Percentiles rank a stretch among this genome's conserved stretches.
phyloP scores from a whole-genome alignment of 2,329 filamentous ascomycete genomes.

The Orbilia javanica region DNA sequence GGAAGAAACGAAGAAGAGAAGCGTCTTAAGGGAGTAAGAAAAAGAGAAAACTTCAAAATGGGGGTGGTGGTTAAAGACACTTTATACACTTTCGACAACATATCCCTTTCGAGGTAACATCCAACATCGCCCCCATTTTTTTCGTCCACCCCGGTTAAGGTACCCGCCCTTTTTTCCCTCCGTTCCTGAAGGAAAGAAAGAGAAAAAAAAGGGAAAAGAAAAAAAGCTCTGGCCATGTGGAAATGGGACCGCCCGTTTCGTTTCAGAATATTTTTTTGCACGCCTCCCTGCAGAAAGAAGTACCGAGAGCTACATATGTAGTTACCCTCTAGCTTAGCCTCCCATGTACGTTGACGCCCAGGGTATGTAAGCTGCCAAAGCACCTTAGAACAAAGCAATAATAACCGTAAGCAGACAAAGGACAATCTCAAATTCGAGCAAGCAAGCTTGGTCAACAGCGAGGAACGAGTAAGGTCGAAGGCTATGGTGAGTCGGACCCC shows the following conservation, averaged over 20 bases:
- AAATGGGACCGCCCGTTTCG: conserved; percentile 29
- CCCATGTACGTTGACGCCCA: conserved; percentile 24
- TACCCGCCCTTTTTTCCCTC: conserved; percentile 1
- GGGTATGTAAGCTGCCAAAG: conserved; percentile 15
- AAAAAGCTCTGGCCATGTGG: conserved; percentile 47
- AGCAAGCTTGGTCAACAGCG: conserved; percentile 8
- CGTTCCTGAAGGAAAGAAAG: conserved; percentile 25
- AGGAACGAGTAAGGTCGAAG: conserved; percentile 3
- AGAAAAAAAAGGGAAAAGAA: background rate
- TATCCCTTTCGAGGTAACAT: conserved; percentile 8
- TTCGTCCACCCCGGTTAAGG: conserved; percentile 7
- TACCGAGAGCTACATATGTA: background rate
- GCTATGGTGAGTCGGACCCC: conserved; percentile 25
- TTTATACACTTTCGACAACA: conserved; percentile 29
- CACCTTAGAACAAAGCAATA: conserved; percentile 5
- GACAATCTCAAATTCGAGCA: conserved; percentile 6
- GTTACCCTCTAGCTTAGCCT: background rate
- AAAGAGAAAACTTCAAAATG: conserved; percentile 2
- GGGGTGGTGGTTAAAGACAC: conserved; percentile 10
- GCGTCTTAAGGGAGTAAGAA: background rate
- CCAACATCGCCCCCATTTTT: conserved; percentile 5
- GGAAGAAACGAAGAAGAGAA: conserved; percentile 22
- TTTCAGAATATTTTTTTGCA: conserved; percentile 36
- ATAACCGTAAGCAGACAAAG: background rate
- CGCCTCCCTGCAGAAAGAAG: conserved; percentile 27